Evolutionary conservation across 257 asterid species (phyloP).

Genomic region (Asclepias syriaca): DNA sequence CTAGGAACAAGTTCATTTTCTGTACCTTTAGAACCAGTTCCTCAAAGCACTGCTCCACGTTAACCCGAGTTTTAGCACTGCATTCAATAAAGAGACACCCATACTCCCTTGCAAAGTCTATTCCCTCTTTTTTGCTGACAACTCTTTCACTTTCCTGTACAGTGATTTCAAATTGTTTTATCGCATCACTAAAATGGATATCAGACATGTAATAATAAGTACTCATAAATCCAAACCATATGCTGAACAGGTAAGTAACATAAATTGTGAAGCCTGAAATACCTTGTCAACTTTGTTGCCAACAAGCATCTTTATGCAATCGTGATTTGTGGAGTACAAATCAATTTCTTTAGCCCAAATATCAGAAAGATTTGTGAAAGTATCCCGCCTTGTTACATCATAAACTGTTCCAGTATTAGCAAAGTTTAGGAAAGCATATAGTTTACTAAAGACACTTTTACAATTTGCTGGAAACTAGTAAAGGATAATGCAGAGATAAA

Average conservation of each 20-base stretch:
- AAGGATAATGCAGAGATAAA: not conserved
- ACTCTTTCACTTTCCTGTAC: slow-evolving; percentile 77
- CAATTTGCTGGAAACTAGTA: not conserved
- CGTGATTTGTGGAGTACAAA: slow-evolving; percentile 9
- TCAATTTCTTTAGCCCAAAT: slow-evolving; percentile 14
- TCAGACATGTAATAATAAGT: not conserved
- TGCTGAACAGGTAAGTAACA: too few species aligned
- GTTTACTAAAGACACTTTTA: not conserved
- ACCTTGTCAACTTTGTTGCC: slow-evolving; percentile 15
- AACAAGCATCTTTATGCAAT: slow-evolving; percentile 15
- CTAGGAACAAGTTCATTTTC: not conserved
- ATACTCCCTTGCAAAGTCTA: slow-evolving; percentile 77
- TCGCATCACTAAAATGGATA: not conserved
- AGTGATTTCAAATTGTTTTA: not conserved
- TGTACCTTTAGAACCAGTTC: slow-evolving; percentile 84
- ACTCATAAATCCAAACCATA: not conserved
- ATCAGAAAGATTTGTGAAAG: slow-evolving; percentile 8
- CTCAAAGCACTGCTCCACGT: slow-evolving; percentile 96
- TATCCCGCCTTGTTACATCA: slow-evolving; percentile 11
- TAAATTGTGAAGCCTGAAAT: not conserved
- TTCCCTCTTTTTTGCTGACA: slow-evolving; percentile 86
- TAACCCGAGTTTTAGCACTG: slow-evolving; percentile 87
- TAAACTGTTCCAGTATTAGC: slow-evolving; percentile 5
- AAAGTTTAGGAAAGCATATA: not conserved
- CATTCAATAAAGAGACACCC: slow-evolving; percentile 95